phyloP scores from a whole-genome alignment of 1,284 basidiomycete species.

The Naganishia sp. region DNA sequence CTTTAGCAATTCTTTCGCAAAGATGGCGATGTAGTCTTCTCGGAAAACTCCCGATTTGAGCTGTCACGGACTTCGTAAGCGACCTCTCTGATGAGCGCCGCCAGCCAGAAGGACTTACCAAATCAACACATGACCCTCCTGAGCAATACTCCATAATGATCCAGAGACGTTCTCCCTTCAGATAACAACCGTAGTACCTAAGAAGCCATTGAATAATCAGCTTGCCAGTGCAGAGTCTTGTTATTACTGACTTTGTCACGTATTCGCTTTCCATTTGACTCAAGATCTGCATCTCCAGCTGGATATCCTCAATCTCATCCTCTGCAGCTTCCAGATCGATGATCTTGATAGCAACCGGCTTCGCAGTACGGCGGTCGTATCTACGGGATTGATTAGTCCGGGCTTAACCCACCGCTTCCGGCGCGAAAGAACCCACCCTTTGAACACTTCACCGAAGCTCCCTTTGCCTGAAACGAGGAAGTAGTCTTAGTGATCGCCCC shows the following conservation, averaged over 20 bases:
- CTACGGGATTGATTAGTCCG: constrained; percentile 53
- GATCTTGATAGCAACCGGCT: constrained; percentile 96
- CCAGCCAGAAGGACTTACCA: constrained; percentile 47
- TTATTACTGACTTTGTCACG: constrained; percentile 75
- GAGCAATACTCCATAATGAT: constrained; percentile 95
- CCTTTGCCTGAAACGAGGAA: constrained; percentile 70
- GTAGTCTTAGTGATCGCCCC: constrained; percentile 26
- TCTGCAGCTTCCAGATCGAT: constrained; percentile 98
- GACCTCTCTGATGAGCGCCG: neutral
- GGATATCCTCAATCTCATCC: constrained; percentile 99
- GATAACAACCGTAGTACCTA: constrained; percentile 91
- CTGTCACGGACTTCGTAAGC: constrained; percentile 54
- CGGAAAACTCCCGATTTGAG: constrained; percentile 97
- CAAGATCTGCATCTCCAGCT: constrained; percentile 97
- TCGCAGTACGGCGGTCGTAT: constrained; percentile 87
- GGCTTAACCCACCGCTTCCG: neutral
- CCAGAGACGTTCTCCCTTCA: constrained; percentile 95
- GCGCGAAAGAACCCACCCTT: constrained; percentile 64
- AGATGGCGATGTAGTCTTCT: constrained; percentile 98
- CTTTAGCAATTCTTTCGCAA: constrained; percentile 84
- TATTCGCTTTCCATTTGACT: constrained; percentile 94
- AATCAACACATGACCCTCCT: constrained; percentile 59
- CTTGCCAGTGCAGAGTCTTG: neutral
- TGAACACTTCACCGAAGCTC: constrained; percentile 96
- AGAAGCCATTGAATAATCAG: constrained; percentile 36